Evolutionary conservation across 1,284 basidiomycete genomes (phyloP).

Genomic region (Ustilago esculenta): DNA sequence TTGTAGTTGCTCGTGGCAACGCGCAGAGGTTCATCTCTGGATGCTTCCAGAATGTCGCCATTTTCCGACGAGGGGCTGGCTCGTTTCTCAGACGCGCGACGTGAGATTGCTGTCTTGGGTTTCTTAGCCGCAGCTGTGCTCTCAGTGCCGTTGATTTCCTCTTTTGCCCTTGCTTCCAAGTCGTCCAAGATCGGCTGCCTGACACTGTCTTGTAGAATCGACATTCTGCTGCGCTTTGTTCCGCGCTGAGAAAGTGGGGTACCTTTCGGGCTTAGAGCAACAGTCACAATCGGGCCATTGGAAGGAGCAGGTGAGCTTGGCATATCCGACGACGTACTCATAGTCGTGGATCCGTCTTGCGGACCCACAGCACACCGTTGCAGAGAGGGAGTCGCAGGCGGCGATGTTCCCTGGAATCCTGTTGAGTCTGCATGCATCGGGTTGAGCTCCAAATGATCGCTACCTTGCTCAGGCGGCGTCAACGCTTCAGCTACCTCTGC

Average conservation of each 20-base stretch:
- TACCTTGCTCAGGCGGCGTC: not conserved
- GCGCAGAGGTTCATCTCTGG: conserved; percentile 5
- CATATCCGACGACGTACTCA: conserved; percentile 19
- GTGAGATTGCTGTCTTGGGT: not conserved
- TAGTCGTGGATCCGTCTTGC: conserved; percentile 11
- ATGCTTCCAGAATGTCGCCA: not conserved
- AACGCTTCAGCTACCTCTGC: not conserved
- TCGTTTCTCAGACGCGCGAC: not conserved
- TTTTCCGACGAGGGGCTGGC: not conserved
- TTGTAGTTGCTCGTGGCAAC: conserved; percentile 38
- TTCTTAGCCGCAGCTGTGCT: not conserved
- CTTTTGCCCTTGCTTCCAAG: conserved; percentile 1
- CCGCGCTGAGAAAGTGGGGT: conserved; percentile 10
- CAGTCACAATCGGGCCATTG: not conserved
- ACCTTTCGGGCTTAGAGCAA: not conserved
- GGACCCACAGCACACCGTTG: not conserved
- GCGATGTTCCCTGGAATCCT: conserved; percentile 7
- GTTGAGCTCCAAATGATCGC: not conserved
- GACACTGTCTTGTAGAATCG: conserved; percentile 21
- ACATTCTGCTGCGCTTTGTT: conserved; percentile 19
- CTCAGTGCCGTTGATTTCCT: no score
- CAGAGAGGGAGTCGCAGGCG: conserved; percentile 18
- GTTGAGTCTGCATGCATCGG: conserved; percentile 4
- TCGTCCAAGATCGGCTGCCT: conserved; percentile 8
- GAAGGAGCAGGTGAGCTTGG: conserved; percentile 20